phyloP scores from a whole-genome alignment of 2,329 filamentous ascomycete species.

The Pyrenophora teres region DNA sequence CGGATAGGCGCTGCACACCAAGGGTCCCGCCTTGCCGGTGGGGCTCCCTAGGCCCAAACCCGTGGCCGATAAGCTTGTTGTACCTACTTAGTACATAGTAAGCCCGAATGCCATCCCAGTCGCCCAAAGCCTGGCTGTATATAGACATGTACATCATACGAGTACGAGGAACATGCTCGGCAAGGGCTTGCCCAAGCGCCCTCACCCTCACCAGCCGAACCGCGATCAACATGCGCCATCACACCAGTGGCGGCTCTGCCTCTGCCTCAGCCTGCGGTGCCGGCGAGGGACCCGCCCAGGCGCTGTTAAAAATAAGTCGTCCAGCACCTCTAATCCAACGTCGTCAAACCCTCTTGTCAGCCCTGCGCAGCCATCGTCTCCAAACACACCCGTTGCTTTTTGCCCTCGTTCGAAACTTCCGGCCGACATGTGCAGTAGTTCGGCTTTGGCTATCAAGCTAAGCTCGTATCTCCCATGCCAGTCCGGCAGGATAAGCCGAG shows the following conservation, averaged over 20 bases:
- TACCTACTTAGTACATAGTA: too few species aligned
- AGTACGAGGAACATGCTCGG: slow-evolving; percentile 1
- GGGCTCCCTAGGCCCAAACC: slow-evolving; percentile 10
- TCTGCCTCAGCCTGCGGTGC: slow-evolving; percentile 2
- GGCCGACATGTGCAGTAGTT: too few species aligned
- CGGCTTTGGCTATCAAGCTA: too few species aligned
- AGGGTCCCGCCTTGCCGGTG: slow-evolving; percentile 8
- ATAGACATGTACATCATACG: background rate
- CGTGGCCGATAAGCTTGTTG: too few species aligned
- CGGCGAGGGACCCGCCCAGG: slow-evolving; percentile 8
- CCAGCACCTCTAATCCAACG: slow-evolving; percentile 22
- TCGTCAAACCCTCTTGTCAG: slow-evolving; percentile 5
- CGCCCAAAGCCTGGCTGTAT: background rate
- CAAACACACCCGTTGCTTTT: too few species aligned
- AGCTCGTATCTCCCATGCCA: too few species aligned
- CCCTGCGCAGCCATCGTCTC: background rate
- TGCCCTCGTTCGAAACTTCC: background rate
- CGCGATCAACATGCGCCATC: slow-evolving; percentile 16
- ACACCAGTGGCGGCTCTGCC: slow-evolving; percentile 1
- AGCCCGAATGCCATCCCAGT: too few species aligned
- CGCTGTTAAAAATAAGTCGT: slow-evolving; percentile 19
- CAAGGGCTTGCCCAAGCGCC: slow-evolving; percentile 22
- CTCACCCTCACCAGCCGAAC: slow-evolving; percentile 22
- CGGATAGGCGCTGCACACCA: slow-evolving; percentile 9
- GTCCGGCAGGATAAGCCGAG: too few species aligned